Evolutionary conservation across 208 protist genomes (phyloP), one percentile per base, ranked within the genome.

Genomic region (Acanthamoeba castellanii): DNA sequence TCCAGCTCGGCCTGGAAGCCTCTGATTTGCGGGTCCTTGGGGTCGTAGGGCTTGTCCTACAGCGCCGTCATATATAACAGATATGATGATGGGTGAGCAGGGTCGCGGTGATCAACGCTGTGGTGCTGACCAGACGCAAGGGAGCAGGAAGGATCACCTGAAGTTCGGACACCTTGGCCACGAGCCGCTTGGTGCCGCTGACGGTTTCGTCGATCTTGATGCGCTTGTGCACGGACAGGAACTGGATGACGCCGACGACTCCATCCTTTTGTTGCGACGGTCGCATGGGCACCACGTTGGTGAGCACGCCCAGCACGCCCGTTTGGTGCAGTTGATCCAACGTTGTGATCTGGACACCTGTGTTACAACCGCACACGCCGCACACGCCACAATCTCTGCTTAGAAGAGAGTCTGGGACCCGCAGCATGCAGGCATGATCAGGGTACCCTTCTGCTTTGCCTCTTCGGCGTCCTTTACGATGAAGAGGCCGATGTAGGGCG

Each of bases 401-500:
- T 72, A 34, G 34, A n/a, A 5, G 57, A 20, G 57, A 61, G 57
- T 20, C 30, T n/a, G 7, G 13, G 27, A 2, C 59, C 20, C 59
- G 3, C 59, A n/a, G 27, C 14, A 20, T 9, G 52, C 52, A n/a
- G 25, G 27, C 16, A 66, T 3, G 2, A 42, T 42, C 2, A 42
- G 37, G 16, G 74, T 30, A 82, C 74, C 74, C 22, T 90, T 64
- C 32, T 90, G 64, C 32, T 90, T 59, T 4, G 84, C 84, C 59
- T 90, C 84, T 90, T 85, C 84, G 22, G 84, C 42, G 34, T 90
- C 84, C 59, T 90, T 90, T 16, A 90, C 84, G 59, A 90, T 90
- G 84, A 90, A 90, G 50, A 90, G 52, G 50, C 84, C 84, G 59
- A 90, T 90, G 84, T 90, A 90, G 13, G 84, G 84, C 14, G 84